Percentiles rank a stretch among this genome's conserved stretches.
Conservation (phyloP, 805 yeast genomes). For the Yamadazyma nakazawae region DNA sequence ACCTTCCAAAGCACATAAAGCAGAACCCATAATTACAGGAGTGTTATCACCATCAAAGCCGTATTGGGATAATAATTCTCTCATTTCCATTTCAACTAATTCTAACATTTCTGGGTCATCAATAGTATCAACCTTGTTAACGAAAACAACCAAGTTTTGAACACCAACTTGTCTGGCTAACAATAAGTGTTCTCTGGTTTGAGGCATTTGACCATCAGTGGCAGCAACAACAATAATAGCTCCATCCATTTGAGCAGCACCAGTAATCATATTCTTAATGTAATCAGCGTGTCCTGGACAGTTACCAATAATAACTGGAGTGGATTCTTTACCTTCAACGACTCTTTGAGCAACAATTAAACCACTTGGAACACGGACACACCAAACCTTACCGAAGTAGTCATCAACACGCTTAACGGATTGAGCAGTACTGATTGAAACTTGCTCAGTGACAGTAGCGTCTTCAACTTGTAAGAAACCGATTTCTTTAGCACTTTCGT, state of each 20-base stretch:
- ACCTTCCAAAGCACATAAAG: conserved; percentile 91
- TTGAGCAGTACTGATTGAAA: background rate
- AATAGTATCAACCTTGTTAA: conserved; percentile 95
- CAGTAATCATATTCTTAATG: conserved; percentile 98
- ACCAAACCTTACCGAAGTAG: conserved; percentile 7
- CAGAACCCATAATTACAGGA: conserved; percentile 98
- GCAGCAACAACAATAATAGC: conserved; percentile 98
- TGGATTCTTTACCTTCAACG: background rate
- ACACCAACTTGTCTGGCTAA: conserved; percentile 99
- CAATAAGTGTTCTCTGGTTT: conserved; percentile 97
- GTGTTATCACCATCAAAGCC: conserved; percentile 98
- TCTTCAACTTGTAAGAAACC: background rate
- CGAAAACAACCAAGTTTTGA: conserved; percentile 93
- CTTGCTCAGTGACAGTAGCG: background rate
- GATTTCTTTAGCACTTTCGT: background rate
- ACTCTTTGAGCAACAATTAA: conserved; percentile 6
- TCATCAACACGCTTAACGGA: conserved; percentile 2
- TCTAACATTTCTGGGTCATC: conserved; percentile 99
- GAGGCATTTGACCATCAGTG: conserved; percentile 99
- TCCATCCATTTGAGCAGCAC: conserved; percentile 99
- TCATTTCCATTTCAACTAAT: conserved; percentile 99
- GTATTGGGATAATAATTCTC: conserved; percentile 85
- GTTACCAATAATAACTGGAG: background rate
- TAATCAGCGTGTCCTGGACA: conserved; percentile 88
- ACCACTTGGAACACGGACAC: conserved; percentile 6